A percentile compares a stretch with the other conserved stretches of the same genome.
These are phyloP conservation scores for Myriosclerotinia curreyana DNA, from an alignment of 2,329 filamentous ascomycete genomes.

Conservation along the genomic window DNA sequence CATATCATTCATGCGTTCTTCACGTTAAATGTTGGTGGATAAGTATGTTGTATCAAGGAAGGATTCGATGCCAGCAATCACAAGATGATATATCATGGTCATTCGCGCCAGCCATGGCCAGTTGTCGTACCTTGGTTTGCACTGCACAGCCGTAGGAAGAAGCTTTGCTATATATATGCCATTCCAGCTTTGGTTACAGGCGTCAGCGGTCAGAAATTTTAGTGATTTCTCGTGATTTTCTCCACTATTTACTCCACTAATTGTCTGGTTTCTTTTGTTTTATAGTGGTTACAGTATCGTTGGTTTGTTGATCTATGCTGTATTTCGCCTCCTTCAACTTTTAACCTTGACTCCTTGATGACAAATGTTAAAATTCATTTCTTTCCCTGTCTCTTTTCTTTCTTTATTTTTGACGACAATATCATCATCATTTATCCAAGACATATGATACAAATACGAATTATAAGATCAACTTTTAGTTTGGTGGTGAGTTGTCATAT, in stretches of 20 bases:
- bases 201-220: neutral
- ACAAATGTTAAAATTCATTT: neutral
- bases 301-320: neutral
- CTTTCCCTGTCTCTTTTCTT: neutral
- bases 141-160: neutral
- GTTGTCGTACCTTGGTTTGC: neutral
- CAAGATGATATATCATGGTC: neutral
- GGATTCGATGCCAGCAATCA: neutral
- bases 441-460: too few species aligned
- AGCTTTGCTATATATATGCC: neutral
- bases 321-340: neutral
- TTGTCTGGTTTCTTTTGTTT: neutral
- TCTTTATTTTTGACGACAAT: neutral
- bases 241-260: slow-evolving; percentile 2
- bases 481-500: neutral
- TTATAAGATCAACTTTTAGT: neutral
- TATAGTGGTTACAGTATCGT: too few species aligned
- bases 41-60: too few species aligned
- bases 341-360: neutral
- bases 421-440: neutral
- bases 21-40: neutral
- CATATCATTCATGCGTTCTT: neutral
- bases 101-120: neutral
- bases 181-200: neutral
- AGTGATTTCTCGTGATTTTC: neutral